Base-by-base conservation (phyloP, 495 filamentous ascomycete species). In the Trichocladium uniseriatum region DNA sequence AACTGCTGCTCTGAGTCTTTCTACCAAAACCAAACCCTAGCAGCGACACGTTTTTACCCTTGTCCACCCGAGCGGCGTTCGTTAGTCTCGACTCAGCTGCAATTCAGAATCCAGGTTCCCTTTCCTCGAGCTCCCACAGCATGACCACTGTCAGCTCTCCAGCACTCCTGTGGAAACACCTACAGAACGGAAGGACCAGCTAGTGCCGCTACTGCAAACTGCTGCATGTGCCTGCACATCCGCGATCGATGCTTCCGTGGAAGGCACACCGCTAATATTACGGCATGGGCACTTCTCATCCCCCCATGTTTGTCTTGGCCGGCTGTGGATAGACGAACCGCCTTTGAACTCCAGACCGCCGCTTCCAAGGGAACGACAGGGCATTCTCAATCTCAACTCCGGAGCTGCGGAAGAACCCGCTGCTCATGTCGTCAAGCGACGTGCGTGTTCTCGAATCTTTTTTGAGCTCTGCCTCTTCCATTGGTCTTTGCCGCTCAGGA, bases 191-290 rank as follows among this genome's bases (percentile, higher is more conserved):
- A 21, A 21, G 21, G n/a, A n/a, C 36, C 34, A 19, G 32, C 13
- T 32, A 8, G 16, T 19, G 44, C 35, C 32, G 10, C 44, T 38
- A 29, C 45, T 48, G 36, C 45, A 48, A 32, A 28, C 37, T 15
- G 6, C 45, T 40, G 36, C 24, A 40, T 39, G 29, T 32, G 45
- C 45, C 24, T 9, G 44, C 7, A 13, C 22, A 21, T 27, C 35
- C 10, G 22, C 38, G 35, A 15, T 31, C 8, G 4, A 18, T 14
- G 24, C 21, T n/a, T 10, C 44, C 24, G 9, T 4, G 13, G 15
- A 16, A 29, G 43, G 38, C 47, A 49, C 47, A 49, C 47, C 47
- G 47, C 47, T 37, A 29, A 24, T 38, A n/a, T n/a, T n/a, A 27
- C 1, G 15, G 38, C 27, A 20, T 9, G 4, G 20, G 24, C 16